Conservation (phyloP, 192 early-diverging fungal species). For the Rhizophagus prolifer region DNA sequence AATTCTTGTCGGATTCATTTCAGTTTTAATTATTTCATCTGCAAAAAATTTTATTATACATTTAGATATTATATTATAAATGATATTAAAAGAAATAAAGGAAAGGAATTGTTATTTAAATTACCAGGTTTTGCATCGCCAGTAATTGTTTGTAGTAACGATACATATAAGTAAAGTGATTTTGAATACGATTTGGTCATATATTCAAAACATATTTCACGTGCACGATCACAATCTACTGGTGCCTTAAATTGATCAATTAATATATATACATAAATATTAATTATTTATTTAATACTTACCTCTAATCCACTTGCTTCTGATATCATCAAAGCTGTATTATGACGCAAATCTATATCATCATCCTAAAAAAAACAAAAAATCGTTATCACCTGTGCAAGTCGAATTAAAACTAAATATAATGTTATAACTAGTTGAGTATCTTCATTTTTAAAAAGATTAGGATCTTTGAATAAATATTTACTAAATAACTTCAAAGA, state of each 20-base stretch:
- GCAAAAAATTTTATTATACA: background rate
- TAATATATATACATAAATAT: background rate
- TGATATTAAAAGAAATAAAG: background rate
- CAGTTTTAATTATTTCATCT: conserved; percentile 1
- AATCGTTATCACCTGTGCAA: conserved; percentile 4
- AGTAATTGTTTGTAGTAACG: conserved; percentile 2
- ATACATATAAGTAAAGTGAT: conserved; percentile 4
- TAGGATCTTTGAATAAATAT: conserved; percentile 7
- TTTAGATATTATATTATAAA: background rate
- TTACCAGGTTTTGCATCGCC: conserved; percentile 3
- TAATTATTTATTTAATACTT: background rate
- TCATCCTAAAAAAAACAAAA: conserved; percentile 16
- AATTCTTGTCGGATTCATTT: background rate
- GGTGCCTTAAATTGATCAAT: background rate
- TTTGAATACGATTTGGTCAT: conserved; percentile 3
- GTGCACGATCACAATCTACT: conserved; percentile 3
- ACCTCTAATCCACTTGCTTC: conserved; percentile 10
- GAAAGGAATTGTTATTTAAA: background rate
- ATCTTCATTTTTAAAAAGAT: background rate
- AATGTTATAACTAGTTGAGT: conserved; percentile 1
- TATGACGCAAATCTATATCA: conserved; percentile 4
- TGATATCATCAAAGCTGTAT: background rate
- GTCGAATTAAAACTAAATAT: conserved; percentile 16
- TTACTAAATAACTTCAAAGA: conserved; percentile 7
- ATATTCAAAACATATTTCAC: conserved; percentile 21